Evolutionary conservation across 1,284 basidiomycete genomes (phyloP).

Genomic region (Coniferiporia sulphurascens): DNA sequence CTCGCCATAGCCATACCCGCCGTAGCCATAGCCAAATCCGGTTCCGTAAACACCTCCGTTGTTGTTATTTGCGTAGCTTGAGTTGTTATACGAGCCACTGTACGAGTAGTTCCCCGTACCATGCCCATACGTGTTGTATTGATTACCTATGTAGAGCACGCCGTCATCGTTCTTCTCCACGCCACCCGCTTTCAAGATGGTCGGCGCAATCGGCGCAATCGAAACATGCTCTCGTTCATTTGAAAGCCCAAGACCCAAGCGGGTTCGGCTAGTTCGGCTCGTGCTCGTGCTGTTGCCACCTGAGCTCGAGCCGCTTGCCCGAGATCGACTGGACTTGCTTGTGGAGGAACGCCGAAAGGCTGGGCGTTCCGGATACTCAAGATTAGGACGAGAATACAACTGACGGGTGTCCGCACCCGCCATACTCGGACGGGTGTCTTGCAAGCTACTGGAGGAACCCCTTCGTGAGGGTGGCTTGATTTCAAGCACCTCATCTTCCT

Average conservation of each 20-base stretch:
- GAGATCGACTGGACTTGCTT: background rate
- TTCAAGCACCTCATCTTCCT: constrained; percentile 62
- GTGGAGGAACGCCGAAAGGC: constrained; percentile 10
- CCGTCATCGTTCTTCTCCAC: constrained; percentile 39
- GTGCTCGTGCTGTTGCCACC: constrained; percentile 9
- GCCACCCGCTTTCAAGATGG: constrained; percentile 80
- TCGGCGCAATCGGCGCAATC: constrained; percentile 93
- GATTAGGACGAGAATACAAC: background rate
- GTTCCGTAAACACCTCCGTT: background rate
- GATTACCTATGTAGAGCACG: constrained; percentile 23
- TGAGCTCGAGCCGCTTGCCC: constrained; percentile 12
- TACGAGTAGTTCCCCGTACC: background rate
- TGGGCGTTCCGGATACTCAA: constrained; percentile 4
- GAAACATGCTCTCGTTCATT: constrained; percentile 63
- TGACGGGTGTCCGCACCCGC: background rate
- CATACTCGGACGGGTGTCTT: constrained; percentile 19
- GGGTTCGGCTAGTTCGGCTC: constrained; percentile 5
- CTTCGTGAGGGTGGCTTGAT: constrained; percentile 40
- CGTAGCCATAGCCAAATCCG: constrained; percentile 13
- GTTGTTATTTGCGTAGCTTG: background rate
- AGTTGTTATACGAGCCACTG: background rate
- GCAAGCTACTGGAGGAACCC: constrained; percentile 23
- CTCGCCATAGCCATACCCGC: constrained; percentile 16
- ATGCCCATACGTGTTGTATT: background rate
- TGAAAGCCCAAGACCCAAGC: constrained; percentile 19